phyloP scores from a whole-genome alignment of 768 basidiomycete genomes.

The Kwoniella shandongensis region DNA sequence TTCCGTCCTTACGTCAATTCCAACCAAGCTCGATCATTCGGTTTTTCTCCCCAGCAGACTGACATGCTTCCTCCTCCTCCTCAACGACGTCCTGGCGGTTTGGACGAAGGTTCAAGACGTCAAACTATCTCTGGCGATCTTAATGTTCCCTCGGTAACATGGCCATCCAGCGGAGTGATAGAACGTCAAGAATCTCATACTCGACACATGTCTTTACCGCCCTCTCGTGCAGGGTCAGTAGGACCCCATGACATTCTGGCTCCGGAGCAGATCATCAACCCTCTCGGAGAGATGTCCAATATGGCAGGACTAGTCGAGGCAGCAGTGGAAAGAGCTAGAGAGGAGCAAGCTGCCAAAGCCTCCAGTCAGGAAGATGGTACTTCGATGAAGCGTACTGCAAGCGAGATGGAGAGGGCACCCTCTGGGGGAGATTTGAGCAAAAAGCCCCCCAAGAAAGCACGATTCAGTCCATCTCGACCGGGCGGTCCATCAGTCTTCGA shows the following conservation, averaged over 20 bases:
- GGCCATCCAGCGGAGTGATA: constrained; percentile 3
- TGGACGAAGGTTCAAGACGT: constrained; percentile 14
- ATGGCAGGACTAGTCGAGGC: constrained; percentile 54
- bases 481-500: constrained; percentile 34
- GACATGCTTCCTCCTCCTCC: neutral
- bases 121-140: constrained; percentile 5
- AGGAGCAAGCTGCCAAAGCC: constrained; percentile 28
- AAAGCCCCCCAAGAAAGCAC: constrained; percentile 28
- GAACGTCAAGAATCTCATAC: constrained; percentile 14
- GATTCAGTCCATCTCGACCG: constrained; percentile 25
- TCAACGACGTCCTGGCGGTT: constrained; percentile 6
- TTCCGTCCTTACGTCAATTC: neutral
- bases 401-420: constrained; percentile 4
- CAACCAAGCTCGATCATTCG: neutral
- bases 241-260: constrained; percentile 67
- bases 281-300: constrained; percentile 46
- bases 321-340: constrained; percentile 49
- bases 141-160: neutral
- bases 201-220: constrained; percentile 41
- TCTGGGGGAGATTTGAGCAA: constrained; percentile 2
- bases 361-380: neutral
- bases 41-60: neutral
- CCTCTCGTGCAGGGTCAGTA: constrained; percentile 57
- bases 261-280: constrained; percentile 56
- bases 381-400: constrained; percentile 11